phyloP scores from a whole-genome alignment of 805 yeast species.

The Candida krabiensis region DNA sequence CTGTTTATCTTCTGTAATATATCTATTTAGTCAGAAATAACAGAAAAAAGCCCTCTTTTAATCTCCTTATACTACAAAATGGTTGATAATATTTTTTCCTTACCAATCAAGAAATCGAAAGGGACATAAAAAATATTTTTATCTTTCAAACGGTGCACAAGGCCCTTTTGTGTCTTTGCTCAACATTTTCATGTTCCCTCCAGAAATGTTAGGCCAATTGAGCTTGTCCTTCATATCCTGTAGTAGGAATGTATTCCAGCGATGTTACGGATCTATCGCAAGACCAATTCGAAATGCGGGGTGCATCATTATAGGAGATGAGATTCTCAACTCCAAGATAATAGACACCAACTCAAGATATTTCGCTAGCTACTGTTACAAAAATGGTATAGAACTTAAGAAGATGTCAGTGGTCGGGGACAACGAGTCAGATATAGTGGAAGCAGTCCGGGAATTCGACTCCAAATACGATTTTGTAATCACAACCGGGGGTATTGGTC shows the following conservation, averaged over 20 bases:
- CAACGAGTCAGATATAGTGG: slow-evolving; percentile 62
- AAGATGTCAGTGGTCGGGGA: slow-evolving; percentile 77
- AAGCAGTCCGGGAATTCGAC: slow-evolving; percentile 45
- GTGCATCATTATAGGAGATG: slow-evolving; percentile 78
- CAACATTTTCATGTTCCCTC: background rate
- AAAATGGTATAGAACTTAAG: slow-evolving; percentile 62
- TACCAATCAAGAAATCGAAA: too few species aligned
- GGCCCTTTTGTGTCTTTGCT: too few species aligned
- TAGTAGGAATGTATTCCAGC: background rate
- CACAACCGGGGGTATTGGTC: slow-evolving; percentile 78
- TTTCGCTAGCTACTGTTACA: slow-evolving; percentile 72
- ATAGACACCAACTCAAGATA: slow-evolving; percentile 72
- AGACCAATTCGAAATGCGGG: slow-evolving; percentile 50
- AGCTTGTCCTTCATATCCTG: background rate
- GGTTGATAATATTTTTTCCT: too few species aligned
- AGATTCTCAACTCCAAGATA: slow-evolving; percentile 83
- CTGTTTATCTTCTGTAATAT: too few species aligned
- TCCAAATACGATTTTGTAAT: slow-evolving; percentile 63
- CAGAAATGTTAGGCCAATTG: background rate
- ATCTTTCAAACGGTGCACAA: background rate
- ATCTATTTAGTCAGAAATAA: too few species aligned
- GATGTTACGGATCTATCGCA: too few species aligned
- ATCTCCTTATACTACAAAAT: too few species aligned
- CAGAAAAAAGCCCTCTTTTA: too few species aligned
- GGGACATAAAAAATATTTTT: too few species aligned